These are phyloP conservation scores for Petasospora fabianii DNA, from an alignment of 1,139 yeast species.

Conservation along the genomic window DNA sequence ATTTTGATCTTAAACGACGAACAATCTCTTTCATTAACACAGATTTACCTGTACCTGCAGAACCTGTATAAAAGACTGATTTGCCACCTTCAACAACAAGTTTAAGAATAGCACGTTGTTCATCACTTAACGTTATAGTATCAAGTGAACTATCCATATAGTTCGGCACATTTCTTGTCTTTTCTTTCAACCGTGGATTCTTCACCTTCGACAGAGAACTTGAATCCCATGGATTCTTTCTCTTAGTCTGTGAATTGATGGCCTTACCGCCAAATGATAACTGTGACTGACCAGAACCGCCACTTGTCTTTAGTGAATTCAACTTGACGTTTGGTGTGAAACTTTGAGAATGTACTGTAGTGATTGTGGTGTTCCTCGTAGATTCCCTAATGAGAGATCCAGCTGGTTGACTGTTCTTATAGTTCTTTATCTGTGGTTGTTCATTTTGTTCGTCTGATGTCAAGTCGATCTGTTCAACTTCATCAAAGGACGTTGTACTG, in stretches of 20 bases:
- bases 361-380: not conserved
- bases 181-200: slow-evolving; percentile 21
- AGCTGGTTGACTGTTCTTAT: slow-evolving; percentile 20
- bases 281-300: slow-evolving; percentile 9
- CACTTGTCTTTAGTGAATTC: not conserved
- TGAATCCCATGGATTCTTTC: slow-evolving; percentile 21
- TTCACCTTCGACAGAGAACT: slow-evolving; percentile 10
- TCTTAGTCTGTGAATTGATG: slow-evolving; percentile 13
- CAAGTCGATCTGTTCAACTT: slow-evolving; percentile 9
- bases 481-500: slow-evolving; percentile 9
- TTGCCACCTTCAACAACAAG: slow-evolving; percentile 45
- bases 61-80: slow-evolving; percentile 70
- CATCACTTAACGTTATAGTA: slow-evolving; percentile 28
- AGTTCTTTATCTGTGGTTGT: slow-evolving; percentile 15
- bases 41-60: slow-evolving; percentile 88
- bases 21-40: slow-evolving; percentile 64
- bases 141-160: not conserved
- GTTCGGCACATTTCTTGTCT: not conserved
- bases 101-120: slow-evolving; percentile 52
- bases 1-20: slow-evolving; percentile 35
- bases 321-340: not conserved
- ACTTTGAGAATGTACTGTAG: slow-evolving; percentile 2
- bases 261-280: slow-evolving; percentile 14
- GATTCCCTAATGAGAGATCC: slow-evolving; percentile 5
- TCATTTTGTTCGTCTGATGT: slow-evolving; percentile 14